These are phyloP conservation scores for Calonectria hawksworthii DNA, from an alignment of 2,329 filamentous ascomycete genomes.

Conservation along the genomic window DNA sequence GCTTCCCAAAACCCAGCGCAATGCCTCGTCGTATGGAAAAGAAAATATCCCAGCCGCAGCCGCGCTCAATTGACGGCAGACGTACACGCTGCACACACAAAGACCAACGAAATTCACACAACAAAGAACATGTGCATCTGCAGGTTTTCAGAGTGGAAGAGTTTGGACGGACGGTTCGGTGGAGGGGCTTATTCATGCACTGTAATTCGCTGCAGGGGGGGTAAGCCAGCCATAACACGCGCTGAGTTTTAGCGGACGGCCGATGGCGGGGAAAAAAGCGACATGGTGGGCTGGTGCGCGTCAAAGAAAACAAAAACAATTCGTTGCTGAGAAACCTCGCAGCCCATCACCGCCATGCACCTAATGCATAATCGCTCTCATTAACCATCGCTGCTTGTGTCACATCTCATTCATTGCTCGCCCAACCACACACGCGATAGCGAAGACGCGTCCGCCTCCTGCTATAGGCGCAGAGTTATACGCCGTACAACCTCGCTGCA, in stretches of 20 bases:
- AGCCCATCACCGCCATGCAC: slow-evolving; percentile 34
- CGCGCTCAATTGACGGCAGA: slow-evolving; percentile 8
- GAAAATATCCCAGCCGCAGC: background rate
- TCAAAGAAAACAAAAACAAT: slow-evolving; percentile 54
- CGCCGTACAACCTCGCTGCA: background rate
- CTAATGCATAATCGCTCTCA: slow-evolving; percentile 25
- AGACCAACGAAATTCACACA: background rate
- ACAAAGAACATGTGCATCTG: slow-evolving; percentile 6
- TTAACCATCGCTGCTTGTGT: slow-evolving; percentile 21
- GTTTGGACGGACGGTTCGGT: slow-evolving; percentile 13
- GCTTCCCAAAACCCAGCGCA: slow-evolving; percentile 14
- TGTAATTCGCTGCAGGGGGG: slow-evolving; percentile 40
- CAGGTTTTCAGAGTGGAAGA: slow-evolving; percentile 4
- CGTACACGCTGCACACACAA: background rate
- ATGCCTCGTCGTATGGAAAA: slow-evolving; percentile 10
- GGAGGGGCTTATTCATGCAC: slow-evolving; percentile 38
- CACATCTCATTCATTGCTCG: slow-evolving; percentile 16
- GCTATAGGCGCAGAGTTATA: slow-evolving; percentile 7
- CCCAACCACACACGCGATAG: slow-evolving; percentile 23
- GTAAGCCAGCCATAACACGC: slow-evolving; percentile 32
- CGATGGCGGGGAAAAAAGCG: slow-evolving; percentile 39
- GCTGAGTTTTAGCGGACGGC: slow-evolving; percentile 40
- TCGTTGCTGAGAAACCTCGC: slow-evolving; percentile 42
- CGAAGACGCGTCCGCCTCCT: background rate
- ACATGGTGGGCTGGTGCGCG: slow-evolving; percentile 38